Evolutionary conservation across 169 alveolate genomes (phyloP).

Genomic region (Babesia divergens): DNA sequence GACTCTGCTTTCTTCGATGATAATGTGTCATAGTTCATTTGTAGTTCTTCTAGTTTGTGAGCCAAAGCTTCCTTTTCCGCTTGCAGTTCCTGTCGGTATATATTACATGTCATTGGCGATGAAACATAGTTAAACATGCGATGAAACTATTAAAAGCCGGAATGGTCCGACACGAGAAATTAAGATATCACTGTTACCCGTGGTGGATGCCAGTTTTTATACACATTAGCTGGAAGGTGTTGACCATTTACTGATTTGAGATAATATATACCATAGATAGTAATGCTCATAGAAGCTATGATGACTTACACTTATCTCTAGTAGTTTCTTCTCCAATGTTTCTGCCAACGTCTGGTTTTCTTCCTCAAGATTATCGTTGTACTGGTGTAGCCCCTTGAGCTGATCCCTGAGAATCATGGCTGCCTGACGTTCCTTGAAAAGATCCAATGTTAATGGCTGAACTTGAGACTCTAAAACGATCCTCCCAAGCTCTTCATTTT

Average conservation of each 20-base stretch:
- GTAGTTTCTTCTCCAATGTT: neutral
- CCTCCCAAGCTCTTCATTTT: slow-evolving; percentile 50
- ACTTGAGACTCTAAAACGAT: slow-evolving; percentile 37
- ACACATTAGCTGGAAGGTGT: too few relatives aligned
- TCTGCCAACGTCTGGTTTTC: slow-evolving; percentile 15
- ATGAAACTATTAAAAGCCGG: too few relatives aligned
- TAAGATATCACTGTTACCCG: too few relatives aligned
- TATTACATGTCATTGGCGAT: neutral
- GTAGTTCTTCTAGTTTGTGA: neutral
- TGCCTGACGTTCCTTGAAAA: slow-evolving; percentile 42
- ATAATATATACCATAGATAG: too few relatives aligned
- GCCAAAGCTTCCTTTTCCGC: slow-evolving; percentile 23
- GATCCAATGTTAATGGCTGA: slow-evolving; percentile 55
- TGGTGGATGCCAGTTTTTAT: too few relatives aligned
- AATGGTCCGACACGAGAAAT: too few relatives aligned
- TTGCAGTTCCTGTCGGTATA: neutral
- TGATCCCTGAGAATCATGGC: slow-evolving; percentile 36
- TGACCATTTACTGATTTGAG: too few relatives aligned
- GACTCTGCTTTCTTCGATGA: neutral
- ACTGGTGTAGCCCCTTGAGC: slow-evolving; percentile 32
- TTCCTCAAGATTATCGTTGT: slow-evolving; percentile 22
- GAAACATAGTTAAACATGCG: too few relatives aligned
- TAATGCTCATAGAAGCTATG: too few relatives aligned
- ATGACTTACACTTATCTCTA: neutral
- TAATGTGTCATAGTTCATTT: too few relatives aligned